Base-by-base conservation (phyloP, 208 protist species). In the Lotmaria passim region DNA sequence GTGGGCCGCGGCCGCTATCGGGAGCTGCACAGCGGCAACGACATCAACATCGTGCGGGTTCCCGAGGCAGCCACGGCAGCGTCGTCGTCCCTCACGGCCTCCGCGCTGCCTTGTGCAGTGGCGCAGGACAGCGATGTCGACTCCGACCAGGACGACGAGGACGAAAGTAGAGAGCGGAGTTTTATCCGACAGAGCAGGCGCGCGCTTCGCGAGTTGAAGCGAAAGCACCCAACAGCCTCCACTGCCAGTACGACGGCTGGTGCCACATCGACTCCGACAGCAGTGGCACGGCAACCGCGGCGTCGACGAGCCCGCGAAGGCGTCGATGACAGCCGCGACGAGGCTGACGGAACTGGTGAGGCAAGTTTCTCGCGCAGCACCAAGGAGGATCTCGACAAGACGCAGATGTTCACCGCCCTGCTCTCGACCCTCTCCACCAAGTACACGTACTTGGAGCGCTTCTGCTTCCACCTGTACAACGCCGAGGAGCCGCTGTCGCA, bases 11-110 rank as follows among this genome's bases (percentile, higher is more conserved):
- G 86, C 26, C 43, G 62, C 39, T 60, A 69, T 26, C 62, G 56
- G 11, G 76, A 88, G 61, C 63, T 94, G 39, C 73, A 78, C 50
- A 85, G 70, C n/a, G 83, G 82, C 28, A 82, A 90, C 58, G 73
- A 86, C 46, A 90, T 94, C 59, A 79, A 64, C 48, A 68, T 91
- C 43, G 89, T 91, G 48, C 67, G 72, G 0, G 51, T 89, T 38
- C 63, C 77, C 6, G 64, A 81, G 43, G 77, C 78, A 51, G 17
- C 28, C 36, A 50, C 39, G 21, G 28, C 36, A 33, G 43, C 28
- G 26, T 2, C 7, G 23, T 31, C 34, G 33, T 41, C 28, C 34
- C 38, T 34, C 31, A 7, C 34, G n/a, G n/a, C 46, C 28, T 28
- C 21, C 17, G 46, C 28, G 46, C 15, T 3, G 15, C 11, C 41